phyloP scores from a whole-genome alignment of 2,329 filamentous ascomycete species.

The Sporothrix inflata region DNA sequence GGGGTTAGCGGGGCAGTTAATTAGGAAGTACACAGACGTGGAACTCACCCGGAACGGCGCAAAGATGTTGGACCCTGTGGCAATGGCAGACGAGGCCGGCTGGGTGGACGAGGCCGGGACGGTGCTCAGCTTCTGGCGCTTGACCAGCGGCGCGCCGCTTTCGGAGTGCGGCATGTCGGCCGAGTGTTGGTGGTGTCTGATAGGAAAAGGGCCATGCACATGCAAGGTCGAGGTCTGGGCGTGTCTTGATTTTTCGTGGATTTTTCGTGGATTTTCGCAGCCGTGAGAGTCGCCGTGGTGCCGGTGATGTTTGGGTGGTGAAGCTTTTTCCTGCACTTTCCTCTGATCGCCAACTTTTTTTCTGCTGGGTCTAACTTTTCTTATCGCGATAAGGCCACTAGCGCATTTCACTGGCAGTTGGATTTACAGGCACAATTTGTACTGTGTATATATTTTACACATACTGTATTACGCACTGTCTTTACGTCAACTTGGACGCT shows the following conservation, averaged over 20 bases:
- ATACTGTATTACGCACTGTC: conserved; percentile 1
- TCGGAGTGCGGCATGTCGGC: conserved; percentile 59
- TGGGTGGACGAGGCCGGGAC: conserved; percentile 42
- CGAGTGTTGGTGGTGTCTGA: neutral
- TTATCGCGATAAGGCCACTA: conserved; percentile 25
- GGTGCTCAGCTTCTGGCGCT: conserved; percentile 69
- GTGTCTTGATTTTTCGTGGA: neutral
- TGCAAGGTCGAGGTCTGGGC: neutral
- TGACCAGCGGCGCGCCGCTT: conserved; percentile 66
- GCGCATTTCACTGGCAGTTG: neutral
- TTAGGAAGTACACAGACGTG: neutral
- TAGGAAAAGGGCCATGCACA: neutral
- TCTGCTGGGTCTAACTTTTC: conserved; percentile 24
- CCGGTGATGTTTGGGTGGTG: neutral
- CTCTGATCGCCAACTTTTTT: conserved; percentile 28
- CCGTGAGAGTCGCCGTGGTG: neutral
- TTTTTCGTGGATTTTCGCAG: neutral
- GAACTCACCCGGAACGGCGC: conserved; percentile 82
- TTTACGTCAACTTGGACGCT: neutral
- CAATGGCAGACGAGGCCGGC: conserved; percentile 46
- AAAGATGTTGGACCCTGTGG: conserved; percentile 76
- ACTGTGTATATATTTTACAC: neutral
- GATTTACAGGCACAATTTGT: neutral
- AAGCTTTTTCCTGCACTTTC: conserved; percentile 27
- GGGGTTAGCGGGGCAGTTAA: neutral